Base-by-base conservation (phyloP, 2,329 filamentous ascomycete genomes). In the Botrytis fabae region DNA sequence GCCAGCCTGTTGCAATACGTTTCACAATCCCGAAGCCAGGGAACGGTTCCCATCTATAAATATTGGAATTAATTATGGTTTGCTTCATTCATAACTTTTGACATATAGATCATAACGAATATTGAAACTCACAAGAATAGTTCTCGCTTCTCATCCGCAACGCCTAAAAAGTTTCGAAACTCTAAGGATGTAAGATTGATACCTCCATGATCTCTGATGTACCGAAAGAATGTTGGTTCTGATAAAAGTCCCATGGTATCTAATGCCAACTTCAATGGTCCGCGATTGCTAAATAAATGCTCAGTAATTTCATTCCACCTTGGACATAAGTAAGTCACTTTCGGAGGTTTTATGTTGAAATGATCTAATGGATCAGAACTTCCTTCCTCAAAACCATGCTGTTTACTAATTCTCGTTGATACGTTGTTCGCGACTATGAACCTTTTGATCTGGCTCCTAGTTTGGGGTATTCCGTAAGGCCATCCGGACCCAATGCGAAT, bases 181-280 rank as follows among this genome's bases (percentile, higher is more conserved):
- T 70, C 69, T 32, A 46, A 46, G 3, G 54, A 8, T 9, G 69
- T 62, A 14, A 70, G 32, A 5, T 16, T 9, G 18, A 70, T 62
- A 14, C 57, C 57, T 20, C 69, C 69, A 40, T 38, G 57, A 3
- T 63, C 42, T 35, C 69, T 44, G 9, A 70, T 51, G 14, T 70
- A 70, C 12, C 57, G 40, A 38, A 32, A 63, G 20, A 70, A 51
- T 8, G 42, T n/a, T 38, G 69, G 69, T 14, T 20, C 20, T 1
- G 69, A 70, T 25, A 70, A 7, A 9, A 70, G 7, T 10, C 20
- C 57, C 69, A 63, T 70, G 9, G n/a, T 48, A 48, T 70, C 69
- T 20, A 70, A 28, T 14, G 42, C 69, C 28, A 70, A n/a, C 4
- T 70, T 32, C 20, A 46, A 32, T 32, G 12, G 51, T 7, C n/a